Conservation (phyloP, 257 asterid species). For the Capsicum pubescens region DNA sequence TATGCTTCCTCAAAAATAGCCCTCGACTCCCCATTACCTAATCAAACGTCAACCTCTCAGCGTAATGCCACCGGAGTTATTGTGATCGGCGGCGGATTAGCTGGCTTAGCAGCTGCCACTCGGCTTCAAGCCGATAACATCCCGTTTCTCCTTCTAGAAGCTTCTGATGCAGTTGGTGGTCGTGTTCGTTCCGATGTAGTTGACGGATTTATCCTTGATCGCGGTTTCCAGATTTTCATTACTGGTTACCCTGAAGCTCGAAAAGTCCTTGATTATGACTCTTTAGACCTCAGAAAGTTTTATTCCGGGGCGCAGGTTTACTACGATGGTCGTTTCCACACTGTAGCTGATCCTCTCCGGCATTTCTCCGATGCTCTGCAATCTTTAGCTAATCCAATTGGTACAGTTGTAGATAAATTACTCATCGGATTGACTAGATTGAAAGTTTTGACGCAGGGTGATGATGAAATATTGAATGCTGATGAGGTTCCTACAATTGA, state of each 20-base stretch:
- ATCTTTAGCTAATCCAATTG: conserved; percentile 75
- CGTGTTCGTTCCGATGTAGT: conserved; percentile 86
- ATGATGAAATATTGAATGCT: conserved; percentile 62
- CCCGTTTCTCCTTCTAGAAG: conserved; percentile 80
- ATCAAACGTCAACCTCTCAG: conserved; percentile 37
- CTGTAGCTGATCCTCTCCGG: conserved; percentile 86
- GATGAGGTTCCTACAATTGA: conserved; percentile 63
- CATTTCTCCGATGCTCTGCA: conserved; percentile 65
- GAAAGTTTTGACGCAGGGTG: conserved; percentile 59
- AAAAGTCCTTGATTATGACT: conserved; percentile 63
- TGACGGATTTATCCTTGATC: conserved; percentile 89
- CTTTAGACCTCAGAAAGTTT: conserved; percentile 64
- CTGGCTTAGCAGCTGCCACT: conserved; percentile 91
- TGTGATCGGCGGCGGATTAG: conserved; percentile 88
- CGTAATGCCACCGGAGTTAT: conserved; percentile 61
- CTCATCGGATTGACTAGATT: conserved; percentile 72
- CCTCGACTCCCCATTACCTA: conserved; percentile 47
- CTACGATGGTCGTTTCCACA: conserved; percentile 71
- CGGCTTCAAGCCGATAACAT: conserved; percentile 74
- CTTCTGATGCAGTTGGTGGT: conserved; percentile 91
- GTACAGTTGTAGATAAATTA: conserved; percentile 64
- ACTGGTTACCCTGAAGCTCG: conserved; percentile 91
- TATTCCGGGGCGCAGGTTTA: conserved; percentile 86
- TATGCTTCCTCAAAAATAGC: conserved; percentile 57
- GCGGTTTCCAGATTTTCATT: conserved; percentile 95